These are phyloP conservation scores for Phytopythium mirpurense DNA, from an alignment of 352 stramenopile genomes.

Conservation along the genomic window DNA sequence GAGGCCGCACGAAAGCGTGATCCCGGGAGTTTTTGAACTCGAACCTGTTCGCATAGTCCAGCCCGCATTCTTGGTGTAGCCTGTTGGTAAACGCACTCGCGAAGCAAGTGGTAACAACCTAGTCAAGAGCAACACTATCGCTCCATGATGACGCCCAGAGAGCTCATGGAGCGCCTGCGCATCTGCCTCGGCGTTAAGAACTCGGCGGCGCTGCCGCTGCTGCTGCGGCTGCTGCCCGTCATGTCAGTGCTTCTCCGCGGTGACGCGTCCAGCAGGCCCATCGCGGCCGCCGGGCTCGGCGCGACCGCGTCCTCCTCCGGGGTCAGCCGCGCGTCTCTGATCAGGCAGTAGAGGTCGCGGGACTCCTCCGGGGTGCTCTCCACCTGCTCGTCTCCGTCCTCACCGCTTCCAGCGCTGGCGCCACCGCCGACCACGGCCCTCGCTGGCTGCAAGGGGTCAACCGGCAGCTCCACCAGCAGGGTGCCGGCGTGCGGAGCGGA, in stretches of 20 bases:
- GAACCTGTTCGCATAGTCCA: no score
- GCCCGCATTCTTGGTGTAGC: no score
- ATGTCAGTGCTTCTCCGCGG: neutral
- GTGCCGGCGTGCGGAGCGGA: constrained; percentile 8
- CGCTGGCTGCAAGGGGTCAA: constrained; percentile 13
- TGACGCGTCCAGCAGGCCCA: neutral
- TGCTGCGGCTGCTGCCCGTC: neutral
- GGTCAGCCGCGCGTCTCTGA: constrained; percentile 15
- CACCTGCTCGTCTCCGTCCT: constrained; percentile 4
- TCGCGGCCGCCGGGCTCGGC: neutral
- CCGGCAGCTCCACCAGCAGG: constrained; percentile 20
- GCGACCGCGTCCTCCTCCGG: constrained; percentile 1
- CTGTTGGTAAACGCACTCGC: no score
- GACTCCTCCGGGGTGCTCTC: neutral
- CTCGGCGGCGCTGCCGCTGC: neutral
- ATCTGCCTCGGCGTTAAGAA: neutral
- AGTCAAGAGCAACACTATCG: neutral
- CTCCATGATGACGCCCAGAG: constrained; percentile 4
- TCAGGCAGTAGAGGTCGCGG: constrained; percentile 21
- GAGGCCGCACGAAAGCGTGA: no score
- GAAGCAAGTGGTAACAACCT: no score
- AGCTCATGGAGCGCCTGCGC: constrained; percentile 5
- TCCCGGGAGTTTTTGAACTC: no score
- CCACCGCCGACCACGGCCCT: constrained; percentile 4
- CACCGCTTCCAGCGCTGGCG: no score